Conservation (phyloP, 2,329 filamentous ascomycete species). For the Teratosphaeria nubilosa region DNA sequence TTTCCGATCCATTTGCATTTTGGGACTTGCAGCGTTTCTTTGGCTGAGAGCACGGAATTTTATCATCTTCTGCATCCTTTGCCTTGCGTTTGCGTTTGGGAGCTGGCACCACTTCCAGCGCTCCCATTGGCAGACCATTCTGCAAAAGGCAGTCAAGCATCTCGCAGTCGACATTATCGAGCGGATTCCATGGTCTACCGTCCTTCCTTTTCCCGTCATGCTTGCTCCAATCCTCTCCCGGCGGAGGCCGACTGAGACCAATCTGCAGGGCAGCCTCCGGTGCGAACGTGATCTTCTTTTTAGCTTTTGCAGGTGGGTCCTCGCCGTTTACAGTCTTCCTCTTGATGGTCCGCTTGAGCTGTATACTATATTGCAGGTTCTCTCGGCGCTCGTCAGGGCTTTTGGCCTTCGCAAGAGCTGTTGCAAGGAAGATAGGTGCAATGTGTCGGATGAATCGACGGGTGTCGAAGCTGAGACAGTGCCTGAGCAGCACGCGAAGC, state of each 20-base stretch:
- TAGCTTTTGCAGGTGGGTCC: constrained; percentile 9
- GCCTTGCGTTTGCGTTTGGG: background rate
- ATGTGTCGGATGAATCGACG: constrained; percentile 30
- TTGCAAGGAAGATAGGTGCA: constrained; percentile 27
- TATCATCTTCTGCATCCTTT: background rate
- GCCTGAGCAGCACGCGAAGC: constrained; percentile 25
- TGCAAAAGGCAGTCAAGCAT: constrained; percentile 26
- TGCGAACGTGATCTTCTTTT: constrained; percentile 28
- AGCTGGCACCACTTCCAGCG: background rate
- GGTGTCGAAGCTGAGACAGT: constrained; percentile 30
- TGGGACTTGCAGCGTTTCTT: background rate
- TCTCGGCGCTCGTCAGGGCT: constrained; percentile 9
- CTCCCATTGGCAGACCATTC: constrained; percentile 17
- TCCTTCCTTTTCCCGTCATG: constrained; percentile 21
- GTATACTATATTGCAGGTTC: constrained; percentile 22
- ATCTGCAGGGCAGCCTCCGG: constrained; percentile 24
- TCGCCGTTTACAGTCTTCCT: constrained; percentile 15
- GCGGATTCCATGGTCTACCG: constrained; percentile 25
- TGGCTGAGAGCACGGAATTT: background rate
- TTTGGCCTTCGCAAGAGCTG: constrained; percentile 9
- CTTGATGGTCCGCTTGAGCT: constrained; percentile 19
- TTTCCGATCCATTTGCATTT: constrained; percentile 1
- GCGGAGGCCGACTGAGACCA: constrained; percentile 11
- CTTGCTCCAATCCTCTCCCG: constrained; percentile 16
- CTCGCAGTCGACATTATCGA: constrained; percentile 26